Evolutionary conservation across 2,329 filamentous ascomycete species (phyloP).

Genomic region (Sphaerulina musiva): DNA sequence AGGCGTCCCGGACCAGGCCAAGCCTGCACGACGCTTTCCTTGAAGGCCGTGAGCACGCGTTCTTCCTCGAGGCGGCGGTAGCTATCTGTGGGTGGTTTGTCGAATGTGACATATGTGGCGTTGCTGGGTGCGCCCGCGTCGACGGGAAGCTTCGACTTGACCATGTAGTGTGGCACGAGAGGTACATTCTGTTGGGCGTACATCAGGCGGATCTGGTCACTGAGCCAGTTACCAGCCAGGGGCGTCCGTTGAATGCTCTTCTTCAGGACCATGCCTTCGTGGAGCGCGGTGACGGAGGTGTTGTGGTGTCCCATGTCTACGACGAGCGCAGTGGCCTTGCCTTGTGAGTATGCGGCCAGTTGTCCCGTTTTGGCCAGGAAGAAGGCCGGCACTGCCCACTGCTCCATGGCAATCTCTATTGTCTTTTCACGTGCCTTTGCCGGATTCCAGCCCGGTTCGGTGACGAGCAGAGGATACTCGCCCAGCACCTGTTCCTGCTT

Average conservation of each 20-base stretch:
- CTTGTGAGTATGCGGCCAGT: slow-evolving; percentile 82
- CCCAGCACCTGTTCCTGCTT: slow-evolving; percentile 67
- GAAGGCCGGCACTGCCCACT: slow-evolving; percentile 90
- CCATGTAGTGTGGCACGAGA: slow-evolving; percentile 76
- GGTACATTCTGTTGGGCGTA: slow-evolving; percentile 68
- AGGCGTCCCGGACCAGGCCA: slow-evolving; percentile 77
- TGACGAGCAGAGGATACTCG: slow-evolving; percentile 88
- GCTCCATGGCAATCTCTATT: slow-evolving; percentile 95
- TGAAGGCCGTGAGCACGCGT: slow-evolving; percentile 88
- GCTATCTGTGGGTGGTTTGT: slow-evolving; percentile 54
- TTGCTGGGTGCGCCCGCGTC: slow-evolving; percentile 77
- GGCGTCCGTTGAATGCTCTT: slow-evolving; percentile 75
- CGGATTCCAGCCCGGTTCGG: slow-evolving; percentile 88
- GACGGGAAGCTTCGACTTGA: slow-evolving; percentile 80
- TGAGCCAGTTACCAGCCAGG: slow-evolving; percentile 83
- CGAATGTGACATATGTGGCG: slow-evolving; percentile 66
- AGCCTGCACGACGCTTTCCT: slow-evolving; percentile 91
- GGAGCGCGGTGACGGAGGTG: slow-evolving; percentile 81
- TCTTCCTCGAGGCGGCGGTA: slow-evolving; percentile 86
- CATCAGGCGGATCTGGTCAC: slow-evolving; percentile 74
- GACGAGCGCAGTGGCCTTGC: slow-evolving; percentile 87
- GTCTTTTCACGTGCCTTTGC: slow-evolving; percentile 84
- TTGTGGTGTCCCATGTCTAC: slow-evolving; percentile 86
- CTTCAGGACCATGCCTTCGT: slow-evolving; percentile 91
- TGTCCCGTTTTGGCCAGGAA: slow-evolving; percentile 87